Conservation (phyloP, 345 rosid genomes). For the Salix exigua region DNA sequence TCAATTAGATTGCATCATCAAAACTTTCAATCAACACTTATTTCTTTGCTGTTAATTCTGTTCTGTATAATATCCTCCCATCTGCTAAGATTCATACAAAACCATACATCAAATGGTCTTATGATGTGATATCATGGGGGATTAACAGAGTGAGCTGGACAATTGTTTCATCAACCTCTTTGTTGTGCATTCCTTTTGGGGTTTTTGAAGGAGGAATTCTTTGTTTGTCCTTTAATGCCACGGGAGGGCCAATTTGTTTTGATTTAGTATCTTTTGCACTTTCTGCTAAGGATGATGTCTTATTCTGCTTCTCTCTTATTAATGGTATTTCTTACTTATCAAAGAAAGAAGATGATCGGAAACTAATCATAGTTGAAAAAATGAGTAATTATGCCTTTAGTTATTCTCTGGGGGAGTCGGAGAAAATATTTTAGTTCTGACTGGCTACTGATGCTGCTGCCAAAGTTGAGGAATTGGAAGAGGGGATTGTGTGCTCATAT, state of each 20-base stretch:
- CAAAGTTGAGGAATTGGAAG: not conserved
- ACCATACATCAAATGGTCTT: not conserved
- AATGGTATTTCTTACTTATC: not conserved
- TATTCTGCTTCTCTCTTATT: not conserved
- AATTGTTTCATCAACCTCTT: not conserved
- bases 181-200: not conserved
- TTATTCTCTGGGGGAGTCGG: not conserved
- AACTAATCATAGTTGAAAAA: not conserved
- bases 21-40: not conserved
- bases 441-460: not conserved
- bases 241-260: not conserved
- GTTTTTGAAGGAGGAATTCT: not conserved
- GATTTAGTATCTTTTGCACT: not conserved
- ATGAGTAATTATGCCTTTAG: not conserved
- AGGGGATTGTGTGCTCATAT: not conserved
- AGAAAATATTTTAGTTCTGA: not conserved
- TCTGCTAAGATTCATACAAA: not conserved
- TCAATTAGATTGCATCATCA: conserved; percentile 1
- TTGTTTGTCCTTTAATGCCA: not conserved
- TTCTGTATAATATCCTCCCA: not conserved
- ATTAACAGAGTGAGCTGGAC: too few relatives aligned
- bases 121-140: not conserved
- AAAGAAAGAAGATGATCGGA: not conserved
- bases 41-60: not conserved
- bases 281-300: not conserved